Evolutionary conservation across 805 yeast species (phyloP), one percentile per base, ranked within the genome.

Genomic region (Scheffersomyces ergatensis): DNA sequence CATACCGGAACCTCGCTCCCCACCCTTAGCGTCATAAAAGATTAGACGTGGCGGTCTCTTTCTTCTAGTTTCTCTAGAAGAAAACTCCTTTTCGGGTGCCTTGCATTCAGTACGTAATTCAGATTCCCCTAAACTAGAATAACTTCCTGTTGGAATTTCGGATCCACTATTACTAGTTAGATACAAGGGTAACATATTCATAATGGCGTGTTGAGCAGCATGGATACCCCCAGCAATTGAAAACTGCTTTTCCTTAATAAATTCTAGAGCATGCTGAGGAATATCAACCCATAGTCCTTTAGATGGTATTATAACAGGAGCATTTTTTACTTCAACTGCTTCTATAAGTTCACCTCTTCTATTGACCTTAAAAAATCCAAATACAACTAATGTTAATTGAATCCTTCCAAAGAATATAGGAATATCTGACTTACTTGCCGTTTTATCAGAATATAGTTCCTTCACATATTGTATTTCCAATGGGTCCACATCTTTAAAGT

Each of bases 61-160:
- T 31, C 99, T 67, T 14, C 63, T 61, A 0, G 92, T 76, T 54
- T 85, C 85, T 21, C 89, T 63, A 36, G 75, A 74, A 1, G 96
- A 87, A 70, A 92, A 87, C 57, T 93, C 99, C 53, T 93, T 93
- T 49, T 89, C 96, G 0, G 99, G 97, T 0, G 98, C 97, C 54
- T 93, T 93, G 62, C 99, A 93, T 60, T 93, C 99, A 0, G 98
- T 88, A 34, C 77, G 78, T 12, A 93, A 74, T 51, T 93, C 99
- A 2, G 70, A 49, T 32, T 64, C 68, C 0, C 69, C 70, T 2
- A 63, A 46, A 29, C 42, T 56, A 1, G 67, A 58, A 14, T 41
- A 43, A 38, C 56, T 63, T 23, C 60, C 50, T 9, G 55, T 61
- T 38, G 64, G 61, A 0, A 69, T 65, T 29, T 60, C 53, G 6